A percentile compares a stretch with the other conserved stretches of the same genome.
These are phyloP conservation scores for Aureobasidium pullulans DNA, from an alignment of 2,329 filamentous ascomycete species.

Conservation along the genomic window DNA sequence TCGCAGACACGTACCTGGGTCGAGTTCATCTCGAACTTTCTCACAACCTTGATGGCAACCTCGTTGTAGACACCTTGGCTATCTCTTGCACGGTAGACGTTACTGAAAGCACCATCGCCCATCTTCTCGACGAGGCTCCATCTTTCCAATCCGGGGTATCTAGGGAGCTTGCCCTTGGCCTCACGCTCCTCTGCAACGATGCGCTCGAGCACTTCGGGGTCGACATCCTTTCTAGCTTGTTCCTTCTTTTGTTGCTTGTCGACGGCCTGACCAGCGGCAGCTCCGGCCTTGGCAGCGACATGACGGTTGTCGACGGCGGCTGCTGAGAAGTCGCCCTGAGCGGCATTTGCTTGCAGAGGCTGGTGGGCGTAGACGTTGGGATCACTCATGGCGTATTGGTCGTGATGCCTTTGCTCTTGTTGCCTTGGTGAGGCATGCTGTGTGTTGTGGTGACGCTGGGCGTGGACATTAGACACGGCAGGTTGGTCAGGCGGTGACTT, in stretches of 20 bases:
- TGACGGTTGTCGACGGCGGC: slow-evolving; percentile 56
- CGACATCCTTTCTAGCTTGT: slow-evolving; percentile 40
- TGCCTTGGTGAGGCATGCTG: slow-evolving; percentile 33
- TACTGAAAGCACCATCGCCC: slow-evolving; percentile 98
- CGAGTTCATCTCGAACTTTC: slow-evolving; percentile 98
- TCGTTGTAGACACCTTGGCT: slow-evolving; percentile 62
- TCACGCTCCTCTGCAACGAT: slow-evolving; percentile 89
- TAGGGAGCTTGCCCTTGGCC: slow-evolving; percentile 75
- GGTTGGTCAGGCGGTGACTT: slow-evolving; percentile 52
- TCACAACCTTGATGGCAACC: slow-evolving; percentile 96
- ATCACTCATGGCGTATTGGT: slow-evolving; percentile 47
- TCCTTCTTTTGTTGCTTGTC: slow-evolving; percentile 54
- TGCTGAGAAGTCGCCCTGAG: slow-evolving; percentile 54
- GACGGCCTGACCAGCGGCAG: slow-evolving; percentile 56
- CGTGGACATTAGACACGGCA: slow-evolving; percentile 57
- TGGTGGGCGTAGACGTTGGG: slow-evolving; percentile 55
- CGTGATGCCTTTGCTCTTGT: slow-evolving; percentile 20
- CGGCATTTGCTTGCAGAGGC: slow-evolving; percentile 39
- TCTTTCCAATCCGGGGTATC: slow-evolving; percentile 75
- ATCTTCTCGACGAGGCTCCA: slow-evolving; percentile 92
- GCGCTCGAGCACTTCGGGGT: slow-evolving; percentile 65
- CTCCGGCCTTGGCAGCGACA: slow-evolving; percentile 60
- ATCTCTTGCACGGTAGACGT: slow-evolving; percentile 88
- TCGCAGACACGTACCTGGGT: slow-evolving; percentile 64
- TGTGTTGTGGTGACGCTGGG: slow-evolving; percentile 44